These are phyloP conservation scores for Tetratostichococcus sp. DNA, from an alignment of 139 green algal genomes.

Conservation along the genomic window DNA sequence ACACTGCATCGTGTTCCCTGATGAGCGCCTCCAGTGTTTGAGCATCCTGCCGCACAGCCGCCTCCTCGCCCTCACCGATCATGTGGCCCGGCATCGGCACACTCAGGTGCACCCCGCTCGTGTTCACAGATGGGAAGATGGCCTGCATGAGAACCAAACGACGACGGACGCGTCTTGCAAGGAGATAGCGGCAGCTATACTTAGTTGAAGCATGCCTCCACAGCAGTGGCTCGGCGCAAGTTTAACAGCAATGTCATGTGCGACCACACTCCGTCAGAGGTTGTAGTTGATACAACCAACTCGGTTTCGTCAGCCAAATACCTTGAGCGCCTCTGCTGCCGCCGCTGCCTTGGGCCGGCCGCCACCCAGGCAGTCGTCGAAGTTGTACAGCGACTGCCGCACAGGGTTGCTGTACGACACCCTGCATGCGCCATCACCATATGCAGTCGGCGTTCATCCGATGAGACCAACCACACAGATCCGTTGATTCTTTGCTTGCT, in stretches of 20 bases:
- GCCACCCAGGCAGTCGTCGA: slow-evolving; percentile 85
- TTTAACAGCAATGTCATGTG: too few species aligned
- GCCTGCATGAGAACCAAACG: not conserved
- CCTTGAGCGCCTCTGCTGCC: slow-evolving; percentile 69
- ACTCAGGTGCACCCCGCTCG: slow-evolving; percentile 44
- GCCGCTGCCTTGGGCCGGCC: slow-evolving; percentile 82
- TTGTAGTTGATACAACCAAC: not conserved
- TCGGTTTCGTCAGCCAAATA: not conserved
- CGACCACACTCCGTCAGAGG: not conserved
- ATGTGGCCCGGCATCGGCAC: slow-evolving; percentile 93
- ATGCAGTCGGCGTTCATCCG: too few species aligned
- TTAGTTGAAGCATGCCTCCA: too few species aligned
- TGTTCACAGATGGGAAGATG: slow-evolving; percentile 63
- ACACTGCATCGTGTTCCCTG: slow-evolving; percentile 75
- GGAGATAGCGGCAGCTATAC: too few species aligned
- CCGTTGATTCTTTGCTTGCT: too few species aligned
- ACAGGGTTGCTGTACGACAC: slow-evolving; percentile 91
- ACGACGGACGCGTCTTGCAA: too few species aligned
- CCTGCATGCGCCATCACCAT: too few species aligned
- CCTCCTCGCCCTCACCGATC: slow-evolving; percentile 21
- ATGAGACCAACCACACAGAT: too few species aligned
- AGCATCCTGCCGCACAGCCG: slow-evolving; percentile 11
- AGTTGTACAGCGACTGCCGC: slow-evolving; percentile 84
- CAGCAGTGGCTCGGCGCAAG: too few species aligned
- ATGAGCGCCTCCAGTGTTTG: slow-evolving; percentile 63